Evolutionary conservation across 306 rosid genomes (phyloP).

Genomic region (Luffa acutangula): DNA sequence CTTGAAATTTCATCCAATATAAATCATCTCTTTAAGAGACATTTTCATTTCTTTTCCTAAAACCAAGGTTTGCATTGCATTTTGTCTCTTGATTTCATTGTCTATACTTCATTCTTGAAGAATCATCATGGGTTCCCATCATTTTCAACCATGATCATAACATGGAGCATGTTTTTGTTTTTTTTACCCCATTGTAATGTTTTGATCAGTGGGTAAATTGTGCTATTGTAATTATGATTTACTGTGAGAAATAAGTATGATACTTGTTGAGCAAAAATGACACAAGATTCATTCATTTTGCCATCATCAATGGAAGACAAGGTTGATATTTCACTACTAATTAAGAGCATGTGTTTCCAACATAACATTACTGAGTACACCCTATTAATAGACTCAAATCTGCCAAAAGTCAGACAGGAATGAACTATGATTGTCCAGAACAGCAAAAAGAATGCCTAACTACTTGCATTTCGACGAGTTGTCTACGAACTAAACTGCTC

Average conservation of each 20-base stretch:
- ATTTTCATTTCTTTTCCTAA: not conserved
- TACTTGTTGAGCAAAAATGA: not conserved
- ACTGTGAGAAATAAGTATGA: not conserved
- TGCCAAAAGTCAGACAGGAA: not conserved
- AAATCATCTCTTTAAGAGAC: not conserved
- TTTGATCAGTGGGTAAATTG: not conserved
- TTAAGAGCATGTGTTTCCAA: not conserved
- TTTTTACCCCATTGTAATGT: not conserved
- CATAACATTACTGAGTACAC: not conserved
- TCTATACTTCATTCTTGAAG: not conserved
- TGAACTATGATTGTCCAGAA: slow-evolving; percentile 7
- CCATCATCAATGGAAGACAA: slow-evolving; percentile 1
- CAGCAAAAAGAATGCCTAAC: slow-evolving; percentile 12
- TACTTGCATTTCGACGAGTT: slow-evolving; percentile 1
- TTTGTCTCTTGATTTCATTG: not conserved
- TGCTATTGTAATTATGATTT: not conserved
- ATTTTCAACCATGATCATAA: not conserved
- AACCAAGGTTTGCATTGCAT: not conserved
- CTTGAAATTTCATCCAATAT: not conserved
- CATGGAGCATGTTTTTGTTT: not conserved
- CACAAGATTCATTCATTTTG: not conserved
- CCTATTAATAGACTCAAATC: not conserved
- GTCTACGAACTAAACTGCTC: not conserved
- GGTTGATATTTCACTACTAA: not conserved
- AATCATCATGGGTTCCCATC: not conserved